Base-by-base conservation (phyloP, 805 yeast genomes). In the Candida arabinofermentans region DNA sequence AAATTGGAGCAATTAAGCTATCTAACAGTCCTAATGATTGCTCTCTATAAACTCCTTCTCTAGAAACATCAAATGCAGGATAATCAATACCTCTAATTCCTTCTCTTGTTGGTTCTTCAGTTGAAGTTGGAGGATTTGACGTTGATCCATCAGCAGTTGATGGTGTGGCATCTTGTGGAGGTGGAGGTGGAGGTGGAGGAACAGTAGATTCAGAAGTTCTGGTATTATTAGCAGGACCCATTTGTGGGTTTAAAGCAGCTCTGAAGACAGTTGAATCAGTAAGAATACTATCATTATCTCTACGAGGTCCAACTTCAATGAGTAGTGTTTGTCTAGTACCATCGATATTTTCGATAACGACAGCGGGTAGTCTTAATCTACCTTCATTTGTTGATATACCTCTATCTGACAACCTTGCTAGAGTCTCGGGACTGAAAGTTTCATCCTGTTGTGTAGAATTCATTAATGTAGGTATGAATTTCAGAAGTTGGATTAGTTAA, bases 41-140 rank as follows among this genome's bases (percentile, higher is more conserved):
- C 12, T 58, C 59, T n/a, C 58, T 49, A 41, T 50, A 58, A 5
- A 61, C 53, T 5, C 67, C 66, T 9, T 57, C 57, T 24, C 55
- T 44, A 1, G 67, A 58, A 13, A 61, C 66, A 40, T 63, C 69
- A 45, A 64, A 64, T 1, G 66, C 66, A 5, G 69, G 68, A 39
- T 47, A 59, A 39, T 64, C 68, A 13, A 64, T 18, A 2, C 68
- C 67, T 31, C 66, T 51, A n/a, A 58, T 42, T 1, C 61, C 61
- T 33, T 37, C 29, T 39, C 43, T 18, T 30, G 10, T 19, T 21
- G 30, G 37, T 26, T 14, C 30, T 18, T 18, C 24, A 16, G 26
- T 14, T 4, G 34, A 10, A 23, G 24, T 7, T 7, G 24, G 9
- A 23, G 24, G 24, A 23, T 23, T 23, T 23, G 24, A 23, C 22